Evolutionary conservation across 768 basidiomycete species (phyloP).

Genomic region (Mycena crocata): DNA sequence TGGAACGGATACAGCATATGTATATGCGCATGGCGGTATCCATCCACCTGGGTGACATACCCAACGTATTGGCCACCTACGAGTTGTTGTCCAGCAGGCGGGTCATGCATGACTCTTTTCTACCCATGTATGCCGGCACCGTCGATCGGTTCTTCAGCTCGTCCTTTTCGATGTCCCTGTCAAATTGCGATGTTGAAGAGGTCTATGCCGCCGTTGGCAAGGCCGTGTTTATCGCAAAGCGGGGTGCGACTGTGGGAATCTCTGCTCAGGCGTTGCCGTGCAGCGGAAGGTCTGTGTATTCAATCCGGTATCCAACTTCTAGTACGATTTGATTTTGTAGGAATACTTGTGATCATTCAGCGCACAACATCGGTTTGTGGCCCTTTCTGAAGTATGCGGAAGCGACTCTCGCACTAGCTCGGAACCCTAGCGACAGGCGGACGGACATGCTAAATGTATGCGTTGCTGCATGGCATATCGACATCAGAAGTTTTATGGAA

Average conservation of each 20-base stretch:
- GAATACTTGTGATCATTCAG: background rate
- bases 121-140: background rate
- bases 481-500: background rate
- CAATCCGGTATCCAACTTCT: background rate
- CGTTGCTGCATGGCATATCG: background rate
- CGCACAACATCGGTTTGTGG: background rate
- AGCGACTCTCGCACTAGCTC: background rate
- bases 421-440: background rate
- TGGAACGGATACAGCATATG: constrained; percentile 2
- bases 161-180: background rate
- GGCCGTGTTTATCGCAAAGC: background rate
- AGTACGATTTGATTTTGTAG: background rate
- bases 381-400: background rate
- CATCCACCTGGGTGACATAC: background rate
- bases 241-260: background rate
- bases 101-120: background rate
- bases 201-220: background rate
- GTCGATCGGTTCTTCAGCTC: background rate
- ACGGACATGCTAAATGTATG: background rate
- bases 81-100: background rate
- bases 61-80: background rate
- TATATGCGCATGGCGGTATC: background rate
- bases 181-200: background rate
- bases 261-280: background rate
- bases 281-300: background rate